phyloP scores from a whole-genome alignment of 805 yeast genomes.

The Nakazawaea wyomingensis region DNA sequence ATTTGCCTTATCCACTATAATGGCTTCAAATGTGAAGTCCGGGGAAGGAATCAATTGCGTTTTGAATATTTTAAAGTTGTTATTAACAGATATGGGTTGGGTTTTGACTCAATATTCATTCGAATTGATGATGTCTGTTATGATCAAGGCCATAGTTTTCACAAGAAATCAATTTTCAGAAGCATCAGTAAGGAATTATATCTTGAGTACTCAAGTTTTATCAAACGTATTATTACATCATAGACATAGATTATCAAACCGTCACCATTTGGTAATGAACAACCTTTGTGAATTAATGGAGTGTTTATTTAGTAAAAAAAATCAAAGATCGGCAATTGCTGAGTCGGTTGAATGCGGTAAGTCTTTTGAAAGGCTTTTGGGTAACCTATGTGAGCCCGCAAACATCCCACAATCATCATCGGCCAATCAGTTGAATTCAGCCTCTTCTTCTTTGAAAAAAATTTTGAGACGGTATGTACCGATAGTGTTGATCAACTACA shows the following conservation, averaged over 20 bases:
- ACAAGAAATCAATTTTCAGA: not conserved
- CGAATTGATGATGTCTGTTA: constrained; percentile 46
- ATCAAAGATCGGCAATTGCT: constrained; percentile 8
- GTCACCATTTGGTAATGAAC: constrained; percentile 63
- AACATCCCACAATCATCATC: constrained; percentile 23
- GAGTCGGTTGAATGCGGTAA: constrained; percentile 34
- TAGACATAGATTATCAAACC: constrained; percentile 60
- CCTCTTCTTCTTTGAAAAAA: constrained; percentile 48
- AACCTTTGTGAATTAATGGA: constrained; percentile 47
- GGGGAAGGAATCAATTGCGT: constrained; percentile 8
- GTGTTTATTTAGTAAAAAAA: constrained; percentile 29
- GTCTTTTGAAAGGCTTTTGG: constrained; percentile 51
- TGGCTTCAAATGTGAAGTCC: not conserved
- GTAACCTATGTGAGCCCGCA: constrained; percentile 72
- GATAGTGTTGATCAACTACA: constrained; percentile 51
- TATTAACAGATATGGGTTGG: constrained; percentile 50
- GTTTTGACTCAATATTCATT: constrained; percentile 58
- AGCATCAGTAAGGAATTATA: constrained; percentile 23
- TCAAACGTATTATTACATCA: constrained; percentile 64
- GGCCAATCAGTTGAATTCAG: constrained; percentile 43
- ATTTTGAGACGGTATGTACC: constrained; percentile 63
- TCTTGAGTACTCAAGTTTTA: constrained; percentile 39
- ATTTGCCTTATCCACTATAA: constrained; percentile 2
- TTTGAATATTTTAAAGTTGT: constrained; percentile 30
- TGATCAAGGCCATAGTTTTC: constrained; percentile 22